These are phyloP conservation scores for Lentinula lateritia DNA, from an alignment of 768 basidiomycete genomes.

Conservation along the genomic window DNA sequence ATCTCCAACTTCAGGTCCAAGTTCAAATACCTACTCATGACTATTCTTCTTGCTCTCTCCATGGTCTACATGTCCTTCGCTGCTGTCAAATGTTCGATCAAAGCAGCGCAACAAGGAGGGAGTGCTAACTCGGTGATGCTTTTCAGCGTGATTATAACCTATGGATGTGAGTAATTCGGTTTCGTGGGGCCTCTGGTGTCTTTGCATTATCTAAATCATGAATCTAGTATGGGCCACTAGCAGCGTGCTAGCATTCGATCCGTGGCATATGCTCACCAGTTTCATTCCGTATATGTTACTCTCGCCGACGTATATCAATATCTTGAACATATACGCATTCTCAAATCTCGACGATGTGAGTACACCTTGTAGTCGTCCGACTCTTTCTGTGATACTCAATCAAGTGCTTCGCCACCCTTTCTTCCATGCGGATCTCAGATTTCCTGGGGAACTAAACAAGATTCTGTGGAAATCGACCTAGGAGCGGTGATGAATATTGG, in stretches of 20 bases:
- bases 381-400: no score
- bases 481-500: constrained; percentile 80
- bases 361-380: constrained; percentile 1
- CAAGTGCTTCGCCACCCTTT: constrained; percentile 8
- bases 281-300: constrained; percentile 85
- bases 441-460: constrained; percentile 97
- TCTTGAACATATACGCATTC: constrained; percentile 79
- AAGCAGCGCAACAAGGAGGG: constrained; percentile 64
- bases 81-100: constrained; percentile 75
- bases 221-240: constrained; percentile 64
- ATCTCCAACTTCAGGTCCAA: constrained; percentile 42
- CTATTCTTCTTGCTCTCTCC: constrained; percentile 66
- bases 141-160: constrained; percentile 82
- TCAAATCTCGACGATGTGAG: constrained; percentile 81
- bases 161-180: constrained; percentile 50
- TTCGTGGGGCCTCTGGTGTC: neutral
- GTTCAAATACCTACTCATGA: constrained; percentile 82
- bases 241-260: constrained; percentile 83
- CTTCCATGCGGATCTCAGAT: constrained; percentile 38
- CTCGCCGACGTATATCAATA: constrained; percentile 75
- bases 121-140: constrained; percentile 70
- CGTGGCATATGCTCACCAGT: constrained; percentile 94
- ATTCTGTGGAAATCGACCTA: constrained; percentile 70
- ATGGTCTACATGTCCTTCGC: constrained; percentile 83
- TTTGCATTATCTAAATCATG: no score